Conservation (phyloP, 2,329 filamentous ascomycete species). For the Aureobasidium mangrovei region DNA sequence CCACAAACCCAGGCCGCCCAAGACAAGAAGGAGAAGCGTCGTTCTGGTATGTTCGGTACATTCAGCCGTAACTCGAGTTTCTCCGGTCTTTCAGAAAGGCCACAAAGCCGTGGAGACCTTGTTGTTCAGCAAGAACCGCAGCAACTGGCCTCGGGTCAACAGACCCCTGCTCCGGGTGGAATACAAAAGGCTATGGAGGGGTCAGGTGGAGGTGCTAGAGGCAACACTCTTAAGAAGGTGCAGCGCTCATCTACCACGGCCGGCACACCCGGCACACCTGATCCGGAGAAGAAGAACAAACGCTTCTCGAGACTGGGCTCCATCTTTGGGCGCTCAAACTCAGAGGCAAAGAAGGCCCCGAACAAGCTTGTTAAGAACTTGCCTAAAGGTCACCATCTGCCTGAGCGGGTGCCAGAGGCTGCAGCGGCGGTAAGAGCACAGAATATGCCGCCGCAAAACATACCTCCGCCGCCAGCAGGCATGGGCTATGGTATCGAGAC, state of each 20-base stretch:
- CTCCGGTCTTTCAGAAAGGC: conserved; percentile 9
- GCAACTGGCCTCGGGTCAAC: background rate
- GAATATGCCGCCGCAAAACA: conserved; percentile 7
- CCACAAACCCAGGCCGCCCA: conserved; percentile 5
- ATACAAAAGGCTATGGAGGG: conserved; percentile 4
- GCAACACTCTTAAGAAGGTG: conserved; percentile 23
- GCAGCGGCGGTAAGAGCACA: background rate
- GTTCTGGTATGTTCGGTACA: conserved; percentile 20
- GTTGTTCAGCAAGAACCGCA: background rate
- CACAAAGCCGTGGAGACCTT: conserved; percentile 5
- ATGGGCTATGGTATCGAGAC: background rate
- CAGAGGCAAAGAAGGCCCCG: conserved; percentile 22
- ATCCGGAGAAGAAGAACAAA: conserved; percentile 32
- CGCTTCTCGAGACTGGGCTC: conserved; percentile 37
- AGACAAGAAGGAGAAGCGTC: conserved; percentile 16
- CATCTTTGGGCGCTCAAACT: conserved; percentile 34
- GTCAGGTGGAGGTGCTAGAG: conserved; percentile 1
- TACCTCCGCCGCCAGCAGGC: conserved; percentile 1
- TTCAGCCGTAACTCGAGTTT: conserved; percentile 16
- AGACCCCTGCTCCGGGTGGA: conserved; percentile 2
- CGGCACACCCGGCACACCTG: conserved; percentile 17
- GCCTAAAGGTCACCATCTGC: background rate
- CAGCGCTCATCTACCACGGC: conserved; percentile 22
- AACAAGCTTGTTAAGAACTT: conserved; percentile 12
- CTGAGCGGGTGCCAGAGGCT: background rate